Evolutionary conservation across 108 stramenopile species (phyloP).

Genomic region (Fragilaria crotonensis): DNA sequence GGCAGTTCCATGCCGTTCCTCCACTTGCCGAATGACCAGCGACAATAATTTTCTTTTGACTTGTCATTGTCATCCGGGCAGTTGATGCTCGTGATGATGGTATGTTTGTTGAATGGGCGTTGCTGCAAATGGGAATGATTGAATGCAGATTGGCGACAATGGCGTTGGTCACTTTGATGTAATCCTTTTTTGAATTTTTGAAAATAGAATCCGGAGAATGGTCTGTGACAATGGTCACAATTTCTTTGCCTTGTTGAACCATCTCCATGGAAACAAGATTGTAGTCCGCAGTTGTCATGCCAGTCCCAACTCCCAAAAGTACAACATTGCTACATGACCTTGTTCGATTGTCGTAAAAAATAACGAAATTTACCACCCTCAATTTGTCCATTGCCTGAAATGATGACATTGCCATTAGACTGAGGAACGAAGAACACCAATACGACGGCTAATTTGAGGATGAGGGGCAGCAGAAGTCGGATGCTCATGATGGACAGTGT

Average conservation of each 20-base stretch:
- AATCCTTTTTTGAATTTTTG: neutral
- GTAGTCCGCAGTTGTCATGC: conserved; percentile 9
- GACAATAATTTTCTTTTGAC: neutral
- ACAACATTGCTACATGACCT: conserved; percentile 2
- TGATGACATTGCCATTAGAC: no score
- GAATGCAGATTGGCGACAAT: neutral
- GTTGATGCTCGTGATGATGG: no score
- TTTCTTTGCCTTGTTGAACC: neutral
- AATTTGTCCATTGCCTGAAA: neutral
- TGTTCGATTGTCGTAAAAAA: neutral
- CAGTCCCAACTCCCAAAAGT: conserved; percentile 10
- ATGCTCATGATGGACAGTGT: no score
- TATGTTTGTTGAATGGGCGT: no score
- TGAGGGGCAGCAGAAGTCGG: no score
- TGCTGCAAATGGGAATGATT: conserved; percentile 1
- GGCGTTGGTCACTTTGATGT: neutral
- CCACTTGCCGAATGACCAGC: conserved; percentile 11
- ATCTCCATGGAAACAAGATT: neutral
- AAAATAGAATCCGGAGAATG: neutral
- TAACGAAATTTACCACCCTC: neutral
- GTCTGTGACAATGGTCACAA: neutral
- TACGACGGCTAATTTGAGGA: no score
- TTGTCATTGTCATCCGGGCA: neutral
- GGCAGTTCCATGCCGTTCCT: neutral
- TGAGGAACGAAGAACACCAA: no score